phyloP scores from a whole-genome alignment of 441 rosid species.

The Hura crepitans region DNA sequence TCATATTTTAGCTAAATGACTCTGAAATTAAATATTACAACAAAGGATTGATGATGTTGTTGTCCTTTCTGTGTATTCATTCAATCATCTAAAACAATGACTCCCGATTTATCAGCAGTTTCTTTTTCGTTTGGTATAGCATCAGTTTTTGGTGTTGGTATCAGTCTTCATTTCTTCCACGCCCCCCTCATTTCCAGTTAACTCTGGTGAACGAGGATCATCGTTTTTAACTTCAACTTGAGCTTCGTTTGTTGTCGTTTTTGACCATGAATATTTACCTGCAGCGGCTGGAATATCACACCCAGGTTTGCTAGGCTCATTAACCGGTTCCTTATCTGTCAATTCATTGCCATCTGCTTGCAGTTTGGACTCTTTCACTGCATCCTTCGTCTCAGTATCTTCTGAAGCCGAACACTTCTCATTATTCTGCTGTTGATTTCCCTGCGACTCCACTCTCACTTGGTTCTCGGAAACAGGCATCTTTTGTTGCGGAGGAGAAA shows the following conservation, averaged over 20 bases:
- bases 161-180: slow-evolving; percentile 28
- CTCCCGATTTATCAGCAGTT: slow-evolving; percentile 2
- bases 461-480: slow-evolving; percentile 19
- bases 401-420: slow-evolving; percentile 14
- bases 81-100: slow-evolving; percentile 42
- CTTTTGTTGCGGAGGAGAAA: slow-evolving; percentile 28
- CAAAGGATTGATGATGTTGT: background rate
- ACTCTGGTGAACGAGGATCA: background rate
- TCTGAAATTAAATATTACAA: slow-evolving; percentile 6
- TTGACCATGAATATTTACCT: background rate
- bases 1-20: background rate
- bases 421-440: slow-evolving; percentile 21
- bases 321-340: background rate
- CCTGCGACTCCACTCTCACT: slow-evolving; percentile 24
- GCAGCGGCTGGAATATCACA: slow-evolving; percentile 10
- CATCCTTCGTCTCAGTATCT: slow-evolving; percentile 26
- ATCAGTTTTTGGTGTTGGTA: slow-evolving; percentile 16
- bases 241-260: slow-evolving; percentile 11
- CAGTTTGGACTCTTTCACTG: slow-evolving; percentile 6
- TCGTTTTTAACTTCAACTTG: slow-evolving; percentile 24
- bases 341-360: background rate
- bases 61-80: slow-evolving; percentile 14
- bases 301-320: slow-evolving; percentile 5
- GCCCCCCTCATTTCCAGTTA: slow-evolving; percentile 7
- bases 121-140: slow-evolving; percentile 16